Percentiles rank a stretch among this genome's conserved stretches.
phyloP scores from a whole-genome alignment of 2,329 filamentous ascomycete species.

The Epichloe baconii region DNA sequence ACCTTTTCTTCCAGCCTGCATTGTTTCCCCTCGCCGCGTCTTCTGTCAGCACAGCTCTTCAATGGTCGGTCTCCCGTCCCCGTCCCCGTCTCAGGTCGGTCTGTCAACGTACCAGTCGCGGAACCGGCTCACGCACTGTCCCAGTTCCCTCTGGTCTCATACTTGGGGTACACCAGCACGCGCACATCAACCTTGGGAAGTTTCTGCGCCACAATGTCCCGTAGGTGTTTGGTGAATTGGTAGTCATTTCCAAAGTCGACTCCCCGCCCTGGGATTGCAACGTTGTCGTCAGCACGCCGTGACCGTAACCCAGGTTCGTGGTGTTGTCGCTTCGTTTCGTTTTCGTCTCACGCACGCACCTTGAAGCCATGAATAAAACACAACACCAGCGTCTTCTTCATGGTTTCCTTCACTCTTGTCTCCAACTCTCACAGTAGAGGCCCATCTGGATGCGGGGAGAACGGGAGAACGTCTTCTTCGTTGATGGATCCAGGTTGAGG shows the following conservation, averaged over 20 bases:
- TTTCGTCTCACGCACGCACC: conserved; percentile 23
- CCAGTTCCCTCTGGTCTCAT: conserved; percentile 67
- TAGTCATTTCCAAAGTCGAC: conserved; percentile 53
- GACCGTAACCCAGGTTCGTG: no score
- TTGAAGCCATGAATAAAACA: conserved; percentile 88
- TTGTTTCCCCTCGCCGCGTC: no score
- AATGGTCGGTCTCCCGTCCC: no score
- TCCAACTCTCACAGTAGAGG: background rate
- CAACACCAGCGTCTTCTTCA: conserved; percentile 65
- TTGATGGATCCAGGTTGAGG: no score
- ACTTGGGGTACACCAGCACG: conserved; percentile 63
- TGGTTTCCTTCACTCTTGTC: conserved; percentile 9
- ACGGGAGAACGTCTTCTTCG: background rate
- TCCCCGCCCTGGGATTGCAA: conserved; percentile 48
- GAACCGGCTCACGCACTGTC: conserved; percentile 58
- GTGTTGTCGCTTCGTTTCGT: no score
- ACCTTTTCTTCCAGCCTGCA: conserved; percentile 75
- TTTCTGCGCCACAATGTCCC: conserved; percentile 46
- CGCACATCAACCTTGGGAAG: conserved; percentile 58
- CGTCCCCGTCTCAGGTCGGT: background rate
- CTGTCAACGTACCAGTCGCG: conserved; percentile 50
- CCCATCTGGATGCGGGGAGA: background rate
- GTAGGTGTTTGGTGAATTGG: conserved; percentile 60
- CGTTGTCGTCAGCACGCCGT: background rate
- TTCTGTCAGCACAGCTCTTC: no score